phyloP scores from a whole-genome alignment of 176 grass and related monocot genomes.

The Oryza rufipogon region DNA sequence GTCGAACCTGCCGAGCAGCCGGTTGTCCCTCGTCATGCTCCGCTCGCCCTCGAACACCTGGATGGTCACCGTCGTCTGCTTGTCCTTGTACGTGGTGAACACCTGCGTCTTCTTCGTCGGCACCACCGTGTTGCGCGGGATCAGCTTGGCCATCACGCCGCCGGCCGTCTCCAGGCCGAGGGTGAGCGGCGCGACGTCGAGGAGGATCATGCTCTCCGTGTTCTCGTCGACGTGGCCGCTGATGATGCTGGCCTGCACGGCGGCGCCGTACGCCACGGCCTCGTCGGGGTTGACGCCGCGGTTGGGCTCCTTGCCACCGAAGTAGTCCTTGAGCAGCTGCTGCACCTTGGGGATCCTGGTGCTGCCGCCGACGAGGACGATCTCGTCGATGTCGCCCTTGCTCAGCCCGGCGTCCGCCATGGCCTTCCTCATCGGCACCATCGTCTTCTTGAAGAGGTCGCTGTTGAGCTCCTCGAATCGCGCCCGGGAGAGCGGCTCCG shows the following conservation, averaged over 20 bases:
- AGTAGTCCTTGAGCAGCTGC: conserved; percentile 97
- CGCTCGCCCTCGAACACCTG: too few species aligned
- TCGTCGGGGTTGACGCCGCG: conserved; percentile 82
- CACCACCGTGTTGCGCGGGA: too few species aligned
- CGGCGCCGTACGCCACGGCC: conserved; percentile 89
- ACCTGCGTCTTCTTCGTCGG: too few species aligned
- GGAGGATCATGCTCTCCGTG: too few species aligned
- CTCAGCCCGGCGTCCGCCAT: conserved; percentile 5
- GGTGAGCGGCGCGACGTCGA: too few species aligned
- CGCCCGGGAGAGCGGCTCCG: conserved; percentile 17
- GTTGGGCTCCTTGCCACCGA: conserved; percentile 84
- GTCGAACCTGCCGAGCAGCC: too few species aligned
- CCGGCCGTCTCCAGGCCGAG: too few species aligned
- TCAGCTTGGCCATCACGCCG: too few species aligned
- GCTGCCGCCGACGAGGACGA: conserved; percentile 84
- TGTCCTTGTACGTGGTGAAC: too few species aligned
- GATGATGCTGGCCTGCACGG: conserved; percentile 58
- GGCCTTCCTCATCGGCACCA: conserved; percentile 26
- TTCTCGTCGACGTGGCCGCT: too few species aligned
- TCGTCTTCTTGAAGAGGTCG: conserved; percentile 22
- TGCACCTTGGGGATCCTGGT: conserved; percentile 94
- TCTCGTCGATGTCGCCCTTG: conserved; percentile 31
- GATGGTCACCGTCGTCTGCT: too few species aligned
- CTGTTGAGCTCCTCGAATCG: conserved; percentile 6
- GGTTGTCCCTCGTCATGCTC: too few species aligned